Evolutionary conservation across 163 green algal genomes (phyloP), one percentile per base, ranked within the genome.

Genomic region (Scenedesmus sp.): DNA sequence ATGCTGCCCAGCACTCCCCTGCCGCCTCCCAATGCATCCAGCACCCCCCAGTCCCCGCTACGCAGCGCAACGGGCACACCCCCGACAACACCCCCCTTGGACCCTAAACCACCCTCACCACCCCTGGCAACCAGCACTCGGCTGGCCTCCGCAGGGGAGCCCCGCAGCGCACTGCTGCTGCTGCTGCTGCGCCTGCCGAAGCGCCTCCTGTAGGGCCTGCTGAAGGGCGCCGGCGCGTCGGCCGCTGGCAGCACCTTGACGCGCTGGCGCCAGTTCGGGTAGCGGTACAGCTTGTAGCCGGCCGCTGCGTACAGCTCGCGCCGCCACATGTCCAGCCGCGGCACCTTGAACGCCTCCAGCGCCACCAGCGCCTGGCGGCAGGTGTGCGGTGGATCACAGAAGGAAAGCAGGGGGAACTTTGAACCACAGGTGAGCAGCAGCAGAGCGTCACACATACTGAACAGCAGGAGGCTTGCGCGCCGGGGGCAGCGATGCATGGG

Each of bases 221-320:
- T 76, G 26, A 76, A 76, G 30, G 65, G 65, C 20, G 65, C 78
- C 30, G 78, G 42, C n/a, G 78, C 73, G n/a, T 40, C n/a, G 12
- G 76, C 30, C 18, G 42, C 40, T 12, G 73, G 51, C 76, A 70
- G 35, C 33, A 80, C 56, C 37, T 56, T 80, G 13, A 91, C 49
- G 20, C 81, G 81, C 81, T 88, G n/a, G 13, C 88, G 81, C 88
- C 81, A 88, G 65, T 88, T 51, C 18, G 33, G 80, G 81, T 78
- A 88, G 24, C 42, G 70, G 61, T 79, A 85, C 33, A 92, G 83
- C 51, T 81, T 87, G 61, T 86, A 83, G 51, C 89, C 89, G 37
- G 89, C 82, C 33, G 89, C 89, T 73, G 83, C 22, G n/a, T 92
- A 90, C 53, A 92, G 65, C 89, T 92, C 89, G 0, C 51, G 43